Base-by-base conservation (phyloP, 306 rosid genomes). In the Glycine tomentella region DNA sequence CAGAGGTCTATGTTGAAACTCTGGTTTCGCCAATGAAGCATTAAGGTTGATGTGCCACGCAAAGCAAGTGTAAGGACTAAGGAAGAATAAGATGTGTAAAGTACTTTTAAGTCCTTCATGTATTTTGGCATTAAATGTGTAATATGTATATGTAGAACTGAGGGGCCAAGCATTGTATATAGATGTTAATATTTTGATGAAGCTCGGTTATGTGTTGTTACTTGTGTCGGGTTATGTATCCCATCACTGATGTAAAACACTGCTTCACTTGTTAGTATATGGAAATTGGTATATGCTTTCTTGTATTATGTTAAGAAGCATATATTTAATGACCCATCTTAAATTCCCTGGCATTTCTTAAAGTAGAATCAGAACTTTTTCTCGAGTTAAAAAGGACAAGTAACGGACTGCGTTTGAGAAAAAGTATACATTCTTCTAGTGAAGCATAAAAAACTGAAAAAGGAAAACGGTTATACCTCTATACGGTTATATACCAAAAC, bases 1-100 rank as follows among this genome's bases (percentile, higher is more conserved):
- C 90, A 48, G 90, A 81, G 84, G 88, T 87, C 48, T 87, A 84
- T 7, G 77, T 70, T 74, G 90, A 87, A 83, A 87, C 82, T 20
- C 72, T 87, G 61, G 86, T 87, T 53, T 84, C 86, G 75, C 90
- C 90, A 38, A 40, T 74, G 61, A 84, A 77, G 84, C 72, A 80
- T 69, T 49, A 3, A 84, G 74, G 31, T 25, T 50, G 49, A 31
- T 17, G 49, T 34, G 44, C 17, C 38, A 13, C 12, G 68, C 38
- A 72, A 44, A 36, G 44, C n/a, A 38, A 66, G 33, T 40, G 15
- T 57, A 8, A 50, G 31, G 31, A 25, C 31, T 25, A 25, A 25
- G 75, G 63, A 72, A 72, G 72, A 83, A 83, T 76, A 77, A 83
- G 16, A 68, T 38, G 78, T 44, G 83, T 65, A n/a, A 72, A 72